phyloP scores from a whole-genome alignment of 2,329 filamentous ascomycete genomes.

The Bipolaris oryzae region DNA sequence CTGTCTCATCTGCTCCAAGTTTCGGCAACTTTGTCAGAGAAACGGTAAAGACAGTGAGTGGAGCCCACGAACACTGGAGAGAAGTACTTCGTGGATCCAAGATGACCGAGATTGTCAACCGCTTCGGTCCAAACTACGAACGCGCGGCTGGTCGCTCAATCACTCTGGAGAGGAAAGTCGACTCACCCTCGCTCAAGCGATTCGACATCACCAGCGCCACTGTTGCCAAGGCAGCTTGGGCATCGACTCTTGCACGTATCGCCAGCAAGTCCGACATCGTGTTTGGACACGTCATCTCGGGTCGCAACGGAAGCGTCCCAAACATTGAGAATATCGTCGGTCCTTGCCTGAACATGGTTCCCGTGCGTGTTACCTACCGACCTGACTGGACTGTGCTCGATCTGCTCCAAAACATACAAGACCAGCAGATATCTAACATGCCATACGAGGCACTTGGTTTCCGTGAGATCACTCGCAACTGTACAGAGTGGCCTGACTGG shows the following conservation, averaged over 20 bases:
- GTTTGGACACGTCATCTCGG: slow-evolving; percentile 52
- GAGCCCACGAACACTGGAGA: slow-evolving; percentile 42
- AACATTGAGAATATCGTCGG: slow-evolving; percentile 50
- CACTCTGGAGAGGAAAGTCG: slow-evolving; percentile 35
- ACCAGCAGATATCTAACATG: slow-evolving; percentile 52
- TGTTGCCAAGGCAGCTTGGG: slow-evolving; percentile 56
- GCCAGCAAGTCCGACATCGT: slow-evolving; percentile 50
- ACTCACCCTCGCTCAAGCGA: slow-evolving; percentile 27
- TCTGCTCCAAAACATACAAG: slow-evolving; percentile 50
- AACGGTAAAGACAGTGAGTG: slow-evolving; percentile 34
- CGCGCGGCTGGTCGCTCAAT: slow-evolving; percentile 38
- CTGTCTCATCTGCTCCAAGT: slow-evolving; percentile 39
- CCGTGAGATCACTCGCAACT: slow-evolving; percentile 42
- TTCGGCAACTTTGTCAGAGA: slow-evolving; percentile 42
- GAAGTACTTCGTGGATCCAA: slow-evolving; percentile 39
- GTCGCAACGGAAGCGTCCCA: slow-evolving; percentile 47
- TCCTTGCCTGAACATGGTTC: slow-evolving; percentile 52
- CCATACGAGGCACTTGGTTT: slow-evolving; percentile 44
- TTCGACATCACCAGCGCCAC: slow-evolving; percentile 51
- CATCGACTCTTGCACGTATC: slow-evolving; percentile 47
- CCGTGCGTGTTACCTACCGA: slow-evolving; percentile 48
- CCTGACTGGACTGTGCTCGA: slow-evolving; percentile 45
- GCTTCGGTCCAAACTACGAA: slow-evolving; percentile 42
- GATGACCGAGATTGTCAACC: slow-evolving; percentile 44
- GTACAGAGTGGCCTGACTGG: slow-evolving; percentile 47